Percentiles rank a stretch among this genome's conserved stretches.
Evolutionary conservation across 2,329 filamentous ascomycete genomes (phyloP).

Genomic region (Tolypocladium amazonense): DNA sequence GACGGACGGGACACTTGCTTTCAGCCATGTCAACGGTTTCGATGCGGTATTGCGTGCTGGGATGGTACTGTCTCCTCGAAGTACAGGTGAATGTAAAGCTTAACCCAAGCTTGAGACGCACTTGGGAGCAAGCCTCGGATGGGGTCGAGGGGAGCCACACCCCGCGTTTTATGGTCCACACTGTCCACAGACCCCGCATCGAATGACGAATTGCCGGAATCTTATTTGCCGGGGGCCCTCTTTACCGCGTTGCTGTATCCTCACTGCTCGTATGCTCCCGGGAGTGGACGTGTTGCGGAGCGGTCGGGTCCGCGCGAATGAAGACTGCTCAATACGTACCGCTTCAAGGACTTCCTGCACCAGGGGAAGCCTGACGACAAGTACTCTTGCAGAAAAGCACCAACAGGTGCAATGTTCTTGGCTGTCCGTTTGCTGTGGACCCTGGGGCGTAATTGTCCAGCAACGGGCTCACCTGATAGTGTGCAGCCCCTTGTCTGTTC

Average conservation of each 20-base stretch:
- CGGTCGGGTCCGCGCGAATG: not conserved
- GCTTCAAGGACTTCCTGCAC: not conserved
- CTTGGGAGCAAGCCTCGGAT: not conserved
- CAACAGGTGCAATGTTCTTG: not conserved
- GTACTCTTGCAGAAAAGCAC: not conserved
- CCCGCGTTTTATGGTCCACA: constrained; percentile 1
- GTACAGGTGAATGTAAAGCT: not conserved
- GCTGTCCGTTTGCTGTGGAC: no score
- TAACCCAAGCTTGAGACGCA: not conserved
- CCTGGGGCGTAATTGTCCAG: not conserved
- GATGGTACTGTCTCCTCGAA: not conserved
- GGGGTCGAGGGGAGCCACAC: not conserved
- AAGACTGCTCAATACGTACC: not conserved
- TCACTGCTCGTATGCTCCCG: no score
- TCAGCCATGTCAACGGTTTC: constrained; percentile 11
- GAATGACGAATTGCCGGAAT: constrained; percentile 1
- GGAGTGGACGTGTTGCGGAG: not conserved
- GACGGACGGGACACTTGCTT: constrained; percentile 20
- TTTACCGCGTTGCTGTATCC: not conserved
- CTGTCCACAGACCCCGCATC: not conserved
- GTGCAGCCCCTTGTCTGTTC: not conserved
- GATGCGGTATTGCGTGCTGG: not conserved
- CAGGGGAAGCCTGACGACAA: not conserved
- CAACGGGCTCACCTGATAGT: not conserved
- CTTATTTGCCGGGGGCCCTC: not conserved